phyloP scores from a whole-genome alignment of 306 rosid species.

The Canavalia gladiata region DNA sequence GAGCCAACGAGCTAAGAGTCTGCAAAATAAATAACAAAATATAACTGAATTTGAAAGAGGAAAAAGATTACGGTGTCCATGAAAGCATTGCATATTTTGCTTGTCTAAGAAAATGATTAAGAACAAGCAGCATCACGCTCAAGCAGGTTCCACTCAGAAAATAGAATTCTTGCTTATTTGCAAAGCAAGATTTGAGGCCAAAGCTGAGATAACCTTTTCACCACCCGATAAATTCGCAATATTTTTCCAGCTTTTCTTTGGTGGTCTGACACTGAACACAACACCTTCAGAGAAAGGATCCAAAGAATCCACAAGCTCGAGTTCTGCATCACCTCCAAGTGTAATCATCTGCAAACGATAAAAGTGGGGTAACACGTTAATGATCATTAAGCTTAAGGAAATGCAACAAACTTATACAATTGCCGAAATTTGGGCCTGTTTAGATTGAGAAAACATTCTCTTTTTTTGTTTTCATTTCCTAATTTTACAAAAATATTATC shows the following conservation, averaged over 20 bases:
- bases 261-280: conserved; percentile 97
- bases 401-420: background rate
- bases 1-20: conserved; percentile 98
- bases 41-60: conserved; percentile 1
- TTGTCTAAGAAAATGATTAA: conserved; percentile 14
- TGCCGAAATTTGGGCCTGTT: background rate
- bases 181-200: conserved; percentile 16
- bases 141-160: conserved; percentile 2
- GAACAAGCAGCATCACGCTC: background rate
- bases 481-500: background rate
- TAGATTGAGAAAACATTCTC: background rate
- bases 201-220: conserved; percentile 74
- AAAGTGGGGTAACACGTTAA: conserved; percentile 6
- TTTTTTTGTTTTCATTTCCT: background rate
- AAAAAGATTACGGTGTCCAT: background rate
- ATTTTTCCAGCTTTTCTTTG: conserved; percentile 99
- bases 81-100: background rate
- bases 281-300: conserved; percentile 99
- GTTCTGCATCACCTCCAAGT: conserved; percentile 99
- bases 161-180: conserved; percentile 20
- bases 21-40: conserved; percentile 54
- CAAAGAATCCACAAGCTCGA: conserved; percentile 94
- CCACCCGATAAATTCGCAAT: conserved; percentile 98
- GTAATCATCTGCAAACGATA: conserved; percentile 82
- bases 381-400: background rate